phyloP scores from a whole-genome alignment of 1,139 yeast species.

The Meyerozyma smithsonii region DNA sequence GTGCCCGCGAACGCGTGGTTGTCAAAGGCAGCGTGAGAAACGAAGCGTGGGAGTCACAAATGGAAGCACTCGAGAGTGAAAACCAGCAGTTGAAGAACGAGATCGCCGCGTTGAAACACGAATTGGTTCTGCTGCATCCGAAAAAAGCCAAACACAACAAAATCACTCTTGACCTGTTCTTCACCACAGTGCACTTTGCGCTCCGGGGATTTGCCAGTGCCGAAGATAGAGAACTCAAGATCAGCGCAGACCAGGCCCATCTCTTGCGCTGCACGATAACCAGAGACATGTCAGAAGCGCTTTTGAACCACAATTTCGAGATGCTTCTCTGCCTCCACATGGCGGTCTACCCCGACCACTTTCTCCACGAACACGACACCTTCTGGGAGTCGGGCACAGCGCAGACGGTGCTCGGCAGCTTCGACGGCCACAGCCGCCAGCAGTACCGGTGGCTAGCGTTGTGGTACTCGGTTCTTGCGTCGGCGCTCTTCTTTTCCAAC shows the following conservation, averaged over 20 bases:
- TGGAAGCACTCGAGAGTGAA: slow-evolving; percentile 5
- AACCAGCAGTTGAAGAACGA: slow-evolving; percentile 3
- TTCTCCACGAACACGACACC: slow-evolving; percentile 11
- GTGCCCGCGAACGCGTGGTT: slow-evolving; percentile 11
- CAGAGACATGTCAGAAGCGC: slow-evolving; percentile 3
- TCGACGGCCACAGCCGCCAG: neutral
- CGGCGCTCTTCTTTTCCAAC: neutral
- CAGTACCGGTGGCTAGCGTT: neutral
- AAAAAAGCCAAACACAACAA: slow-evolving; percentile 2
- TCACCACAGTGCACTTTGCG: neutral
- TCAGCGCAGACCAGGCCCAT: slow-evolving; percentile 1
- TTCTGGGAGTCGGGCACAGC: slow-evolving; percentile 6
- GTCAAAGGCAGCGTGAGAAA: slow-evolving; percentile 10
- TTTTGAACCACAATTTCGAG: slow-evolving; percentile 11
- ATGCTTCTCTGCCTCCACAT: slow-evolving; percentile 11
- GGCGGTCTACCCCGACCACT: slow-evolving; percentile 12
- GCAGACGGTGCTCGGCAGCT: neutral
- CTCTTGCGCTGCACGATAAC: slow-evolving; percentile 5
- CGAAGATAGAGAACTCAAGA: slow-evolving; percentile 6
- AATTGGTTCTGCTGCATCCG: slow-evolving; percentile 8
- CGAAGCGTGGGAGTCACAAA: slow-evolving; percentile 1
- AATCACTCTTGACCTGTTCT: neutral
- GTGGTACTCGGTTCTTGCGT: neutral
- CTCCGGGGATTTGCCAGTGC: neutral
- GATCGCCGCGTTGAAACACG: neutral